These are phyloP conservation scores for Neurospora sp. DNA, from an alignment of 495 filamentous ascomycete species.

Conservation along the genomic window DNA sequence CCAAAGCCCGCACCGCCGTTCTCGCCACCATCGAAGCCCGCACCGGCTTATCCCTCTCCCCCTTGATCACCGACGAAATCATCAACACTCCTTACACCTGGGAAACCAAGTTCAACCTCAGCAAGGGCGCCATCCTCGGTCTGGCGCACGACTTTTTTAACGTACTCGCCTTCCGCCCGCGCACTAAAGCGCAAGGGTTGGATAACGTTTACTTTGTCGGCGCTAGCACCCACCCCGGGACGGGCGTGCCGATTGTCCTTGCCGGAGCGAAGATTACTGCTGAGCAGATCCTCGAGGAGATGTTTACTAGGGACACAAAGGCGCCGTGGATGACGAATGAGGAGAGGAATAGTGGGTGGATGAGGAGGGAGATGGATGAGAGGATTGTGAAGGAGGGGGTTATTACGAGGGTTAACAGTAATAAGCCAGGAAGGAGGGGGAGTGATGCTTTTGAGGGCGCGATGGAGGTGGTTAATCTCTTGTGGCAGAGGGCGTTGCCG, in stretches of 20 bases:
- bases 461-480: neutral
- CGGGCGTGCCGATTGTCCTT: conserved; percentile 59
- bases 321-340: neutral
- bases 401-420: neutral
- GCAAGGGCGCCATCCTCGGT: conserved; percentile 59
- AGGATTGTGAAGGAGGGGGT: neutral
- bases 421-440: neutral
- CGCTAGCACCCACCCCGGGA: conserved; percentile 61
- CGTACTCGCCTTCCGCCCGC: conserved; percentile 54
- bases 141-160: conserved; percentile 62
- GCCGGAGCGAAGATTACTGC: conserved; percentile 52
- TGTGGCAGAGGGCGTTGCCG: neutral
- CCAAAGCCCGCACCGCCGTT: conserved; percentile 41
- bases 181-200: conserved; percentile 41
- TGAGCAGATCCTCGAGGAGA: conserved; percentile 44
- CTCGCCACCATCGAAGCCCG: conserved; percentile 45
- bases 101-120: conserved; percentile 56
- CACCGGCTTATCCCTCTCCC: conserved; percentile 34
- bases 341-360: neutral
- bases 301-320: conserved; percentile 29
- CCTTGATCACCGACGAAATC: conserved; percentile 44
- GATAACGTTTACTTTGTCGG: conserved; percentile 54
- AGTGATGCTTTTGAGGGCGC: neutral
- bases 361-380: neutral
- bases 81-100: conserved; percentile 53